phyloP scores from a whole-genome alignment of 352 stramenopile species.

The Aphanomyces astaci region DNA sequence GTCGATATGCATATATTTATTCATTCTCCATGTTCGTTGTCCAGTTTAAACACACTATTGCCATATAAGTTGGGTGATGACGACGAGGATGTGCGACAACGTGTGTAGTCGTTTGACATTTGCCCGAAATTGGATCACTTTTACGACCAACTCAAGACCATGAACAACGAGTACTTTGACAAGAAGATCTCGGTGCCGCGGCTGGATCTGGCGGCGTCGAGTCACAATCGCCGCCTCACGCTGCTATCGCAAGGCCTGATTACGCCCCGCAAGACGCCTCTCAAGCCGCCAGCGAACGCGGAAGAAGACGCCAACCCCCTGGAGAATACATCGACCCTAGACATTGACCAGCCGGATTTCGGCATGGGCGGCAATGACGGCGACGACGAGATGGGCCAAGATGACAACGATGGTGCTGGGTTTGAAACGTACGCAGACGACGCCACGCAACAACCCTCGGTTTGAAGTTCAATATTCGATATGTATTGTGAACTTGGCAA shows the following conservation, averaged over 20 bases:
- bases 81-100: no score
- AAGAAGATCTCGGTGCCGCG: conserved; percentile 29
- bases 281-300: conserved; percentile 32
- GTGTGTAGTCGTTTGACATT: conserved; percentile 42
- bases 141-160: conserved; percentile 49
- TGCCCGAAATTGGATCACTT: conserved; percentile 59
- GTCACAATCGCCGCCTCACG: conserved; percentile 11
- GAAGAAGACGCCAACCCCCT: conserved; percentile 33
- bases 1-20: no score
- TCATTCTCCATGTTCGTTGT: no score
- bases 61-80: no score
- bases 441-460: no score
- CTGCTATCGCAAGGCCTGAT: conserved; percentile 13
- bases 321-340: conserved; percentile 32
- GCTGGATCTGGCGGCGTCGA: conserved; percentile 16
- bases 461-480: no score
- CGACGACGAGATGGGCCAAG: conserved; percentile 31
- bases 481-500: no score
- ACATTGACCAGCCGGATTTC: conserved; percentile 24
- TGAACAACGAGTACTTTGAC: conserved; percentile 47
- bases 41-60: no score
- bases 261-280: conserved; percentile 33
- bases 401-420: conserved; percentile 25
- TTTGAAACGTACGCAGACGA: no score
- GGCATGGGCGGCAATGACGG: conserved; percentile 33